Percentiles rank a stretch among this genome's conserved stretches.
phyloP scores from a whole-genome alignment of 352 stramenopile genomes.

The Aphanomyces stellatus region DNA sequence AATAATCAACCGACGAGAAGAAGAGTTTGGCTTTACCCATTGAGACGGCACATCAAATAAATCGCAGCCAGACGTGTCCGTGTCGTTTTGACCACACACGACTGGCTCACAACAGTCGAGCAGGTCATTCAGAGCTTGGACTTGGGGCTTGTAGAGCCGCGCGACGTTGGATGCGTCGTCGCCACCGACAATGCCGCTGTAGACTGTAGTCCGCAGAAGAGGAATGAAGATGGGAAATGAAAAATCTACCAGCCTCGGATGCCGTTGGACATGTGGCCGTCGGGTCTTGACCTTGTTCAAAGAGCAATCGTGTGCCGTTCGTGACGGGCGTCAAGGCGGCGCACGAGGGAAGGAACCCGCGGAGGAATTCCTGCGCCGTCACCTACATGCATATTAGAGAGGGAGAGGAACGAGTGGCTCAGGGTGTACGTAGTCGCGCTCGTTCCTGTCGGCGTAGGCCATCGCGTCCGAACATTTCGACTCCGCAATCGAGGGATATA shows the following conservation, averaged over 20 bases:
- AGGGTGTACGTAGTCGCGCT: slow-evolving; percentile 56
- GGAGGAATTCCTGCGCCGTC: slow-evolving; percentile 54
- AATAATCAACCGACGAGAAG: not conserved
- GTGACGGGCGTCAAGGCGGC: slow-evolving; percentile 47
- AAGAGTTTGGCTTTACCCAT: slow-evolving; percentile 26
- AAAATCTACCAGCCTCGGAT: slow-evolving; percentile 38
- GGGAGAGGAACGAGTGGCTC: not conserved
- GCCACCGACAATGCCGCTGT: slow-evolving; percentile 53
- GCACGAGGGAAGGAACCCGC: slow-evolving; percentile 43
- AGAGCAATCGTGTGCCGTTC: slow-evolving; percentile 44
- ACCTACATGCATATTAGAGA: slow-evolving; percentile 29
- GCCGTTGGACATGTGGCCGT: slow-evolving; percentile 54
- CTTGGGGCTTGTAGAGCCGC: slow-evolving; percentile 48
- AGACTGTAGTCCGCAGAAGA: slow-evolving; percentile 39
- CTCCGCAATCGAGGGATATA: slow-evolving; percentile 54
- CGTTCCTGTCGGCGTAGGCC: slow-evolving; percentile 60
- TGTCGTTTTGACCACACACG: slow-evolving; percentile 27
- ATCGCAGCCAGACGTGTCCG: slow-evolving; percentile 38
- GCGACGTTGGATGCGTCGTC: slow-evolving; percentile 31
- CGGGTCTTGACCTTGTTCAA: slow-evolving; percentile 65
- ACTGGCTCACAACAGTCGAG: slow-evolving; percentile 51
- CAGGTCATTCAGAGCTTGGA: slow-evolving; percentile 47
- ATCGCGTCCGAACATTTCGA: slow-evolving; percentile 46
- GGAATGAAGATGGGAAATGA: not conserved
- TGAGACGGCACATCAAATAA: slow-evolving; percentile 50